A percentile compares a stretch with the other conserved stretches of the same genome.
phyloP scores from a whole-genome alignment of 2,329 filamentous ascomycete genomes.

The Trichoderma semiorbis region DNA sequence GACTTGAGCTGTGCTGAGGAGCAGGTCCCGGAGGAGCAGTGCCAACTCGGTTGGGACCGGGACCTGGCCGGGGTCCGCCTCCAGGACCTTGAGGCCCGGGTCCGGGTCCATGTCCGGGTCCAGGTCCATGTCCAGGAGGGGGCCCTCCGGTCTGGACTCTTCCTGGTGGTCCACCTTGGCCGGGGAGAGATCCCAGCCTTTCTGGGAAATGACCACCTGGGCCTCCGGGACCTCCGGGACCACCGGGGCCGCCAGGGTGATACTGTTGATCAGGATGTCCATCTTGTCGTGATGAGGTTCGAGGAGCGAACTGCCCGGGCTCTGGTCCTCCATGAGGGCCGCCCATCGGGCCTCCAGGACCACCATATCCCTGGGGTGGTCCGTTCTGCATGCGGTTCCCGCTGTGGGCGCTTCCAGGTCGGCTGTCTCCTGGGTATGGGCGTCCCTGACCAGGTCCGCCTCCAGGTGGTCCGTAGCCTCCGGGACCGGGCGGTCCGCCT shows the following conservation, averaged over 20 bases:
- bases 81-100: constrained; percentile 4
- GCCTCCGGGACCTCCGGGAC: constrained; percentile 24
- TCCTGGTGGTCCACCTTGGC: constrained; percentile 23
- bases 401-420: constrained; percentile 29
- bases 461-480: constrained; percentile 37
- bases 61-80: constrained; percentile 25
- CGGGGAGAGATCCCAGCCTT: constrained; percentile 33
- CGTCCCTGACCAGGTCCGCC: constrained; percentile 3
- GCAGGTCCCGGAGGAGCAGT: constrained; percentile 37
- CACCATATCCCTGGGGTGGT: constrained; percentile 4
- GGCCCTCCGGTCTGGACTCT: constrained; percentile 22
- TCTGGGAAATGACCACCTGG: constrained; percentile 28
- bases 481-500: constrained; percentile 41
- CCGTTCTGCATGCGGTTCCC: constrained; percentile 20
- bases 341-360: neutral
- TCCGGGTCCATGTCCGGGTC: constrained; percentile 18
- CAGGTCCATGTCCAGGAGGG: constrained; percentile 16
- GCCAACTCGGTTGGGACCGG: constrained; percentile 33
- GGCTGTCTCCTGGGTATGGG: constrained; percentile 24
- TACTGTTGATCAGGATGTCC: constrained; percentile 28
- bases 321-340: constrained; percentile 21
- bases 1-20: constrained; percentile 24
- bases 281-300: constrained; percentile 28
- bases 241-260: constrained; percentile 27
- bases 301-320: constrained; percentile 39